Evolutionary conservation across 768 basidiomycete genomes (phyloP).

Genomic region (Phanerodontia chrysosporium): DNA sequence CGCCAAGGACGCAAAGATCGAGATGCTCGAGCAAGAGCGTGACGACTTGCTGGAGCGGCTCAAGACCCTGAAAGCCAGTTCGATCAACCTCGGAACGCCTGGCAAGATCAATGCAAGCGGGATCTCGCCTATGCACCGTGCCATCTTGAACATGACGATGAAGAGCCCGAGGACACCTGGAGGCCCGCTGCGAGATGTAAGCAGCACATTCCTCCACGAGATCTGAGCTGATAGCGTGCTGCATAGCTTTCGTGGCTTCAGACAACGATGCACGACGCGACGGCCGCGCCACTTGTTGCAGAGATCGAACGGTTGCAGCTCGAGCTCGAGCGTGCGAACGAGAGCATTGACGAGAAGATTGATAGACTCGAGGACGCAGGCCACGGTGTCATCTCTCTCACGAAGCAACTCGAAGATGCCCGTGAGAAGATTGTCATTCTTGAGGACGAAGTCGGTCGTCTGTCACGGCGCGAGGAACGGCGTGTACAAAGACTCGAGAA

Average conservation of each 20-base stretch:
- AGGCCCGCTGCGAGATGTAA: conserved; percentile 70
- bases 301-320: conserved; percentile 72
- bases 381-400: conserved; percentile 65
- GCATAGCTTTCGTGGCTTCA: conserved; percentile 74
- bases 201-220: conserved; percentile 19
- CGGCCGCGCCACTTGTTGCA: conserved; percentile 56
- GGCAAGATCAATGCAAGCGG: conserved; percentile 50
- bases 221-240: conserved; percentile 8
- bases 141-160: conserved; percentile 63
- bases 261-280: conserved; percentile 50
- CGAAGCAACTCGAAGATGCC: conserved; percentile 69
- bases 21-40: conserved; percentile 71
- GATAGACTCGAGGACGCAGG: conserved; percentile 83
- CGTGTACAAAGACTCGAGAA: conserved; percentile 54
- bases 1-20: conserved; percentile 72
- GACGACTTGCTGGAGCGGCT: conserved; percentile 74
- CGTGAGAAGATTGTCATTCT: conserved; percentile 49
- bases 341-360: conserved; percentile 83
- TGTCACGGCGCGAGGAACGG: conserved; percentile 69
- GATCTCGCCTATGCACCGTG: conserved; percentile 77
- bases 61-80: conserved; percentile 48
- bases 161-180: conserved; percentile 75
- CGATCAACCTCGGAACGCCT: conserved; percentile 54
- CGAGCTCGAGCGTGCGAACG: conserved; percentile 76
- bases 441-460: conserved; percentile 65